Base-by-base conservation (phyloP, 1,284 basidiomycete genomes). In the Pterulicium gracile region DNA sequence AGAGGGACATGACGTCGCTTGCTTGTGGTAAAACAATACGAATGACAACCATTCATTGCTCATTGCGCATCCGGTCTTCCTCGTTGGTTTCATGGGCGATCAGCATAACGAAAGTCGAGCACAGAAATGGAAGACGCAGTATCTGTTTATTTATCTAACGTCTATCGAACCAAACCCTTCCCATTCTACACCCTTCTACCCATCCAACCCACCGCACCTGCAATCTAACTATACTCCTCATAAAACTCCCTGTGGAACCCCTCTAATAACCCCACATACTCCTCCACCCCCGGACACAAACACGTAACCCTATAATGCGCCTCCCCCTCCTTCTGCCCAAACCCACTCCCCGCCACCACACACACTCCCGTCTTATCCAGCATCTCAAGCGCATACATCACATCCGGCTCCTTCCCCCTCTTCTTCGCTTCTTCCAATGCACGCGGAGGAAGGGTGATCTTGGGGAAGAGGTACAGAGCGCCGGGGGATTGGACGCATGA, bases 281-380 rank as follows among this genome's bases (percentile, higher is more conserved):
- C 88, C 48, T 94, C 91, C 12, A 91, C 89, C 46, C 85, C 86
- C 2, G 88, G 89, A 60, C 88, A 93, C 52, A 94, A 64, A 51
- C 90, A 93, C 10, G 90, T 93, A 61, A 93, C 63, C 39, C 93
- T 70, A 58, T 95, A 85, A 65, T 97, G 92, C 64, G 80, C 82
- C 56, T 91, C 85, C 24, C 85, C 89, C 43, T 82, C 78, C 64
- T 77, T 82, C 69, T 96, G 93, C 2, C 93, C 92, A 58, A 97
- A 96, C 4, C 93, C 93, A 46, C 80, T 83, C 0, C 93, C 93
- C 4, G 91, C 88, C 1, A 96, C 87, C 18, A 90, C 88, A 56
- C 92, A 96, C 55, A 96, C 95, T 23, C 93, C 93, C 0, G 92
- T 95, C 53, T 79, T 77, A 52, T 95, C 88, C 44, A 97, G 69